phyloP scores from a whole-genome alignment of 768 basidiomycete species.

The Galerina marginata region DNA sequence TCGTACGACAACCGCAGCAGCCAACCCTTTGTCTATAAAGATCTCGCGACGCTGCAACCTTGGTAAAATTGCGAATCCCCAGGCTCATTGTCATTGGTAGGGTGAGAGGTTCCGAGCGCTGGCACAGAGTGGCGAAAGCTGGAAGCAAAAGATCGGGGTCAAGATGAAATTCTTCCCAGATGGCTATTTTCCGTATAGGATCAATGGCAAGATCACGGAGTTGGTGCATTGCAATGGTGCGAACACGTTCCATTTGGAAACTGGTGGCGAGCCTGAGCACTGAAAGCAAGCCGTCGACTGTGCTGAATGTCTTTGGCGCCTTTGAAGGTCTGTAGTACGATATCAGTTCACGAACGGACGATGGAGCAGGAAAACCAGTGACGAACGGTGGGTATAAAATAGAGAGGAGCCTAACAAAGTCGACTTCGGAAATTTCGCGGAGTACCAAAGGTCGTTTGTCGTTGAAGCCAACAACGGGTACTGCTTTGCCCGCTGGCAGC shows the following conservation, averaged over 20 bases:
- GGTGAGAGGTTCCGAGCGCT: constrained; percentile 37
- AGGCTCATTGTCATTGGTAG: constrained; percentile 38
- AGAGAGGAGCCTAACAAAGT: constrained; percentile 59
- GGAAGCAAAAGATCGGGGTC: constrained; percentile 34
- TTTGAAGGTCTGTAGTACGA: constrained; percentile 13
- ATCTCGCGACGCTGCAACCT: constrained; percentile 37
- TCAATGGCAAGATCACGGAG: constrained; percentile 35
- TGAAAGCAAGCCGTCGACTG: constrained; percentile 36
- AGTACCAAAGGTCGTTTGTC: constrained; percentile 45
- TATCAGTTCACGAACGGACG: not conserved
- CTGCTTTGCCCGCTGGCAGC: constrained; percentile 25
- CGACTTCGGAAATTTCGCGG: constrained; percentile 47
- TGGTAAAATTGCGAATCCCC: constrained; percentile 38
- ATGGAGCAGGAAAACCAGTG: constrained; percentile 1
- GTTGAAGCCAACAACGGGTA: constrained; percentile 28
- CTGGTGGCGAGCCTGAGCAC: constrained; percentile 40
- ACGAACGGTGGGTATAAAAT: constrained; percentile 58
- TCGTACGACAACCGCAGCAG: constrained; percentile 29
- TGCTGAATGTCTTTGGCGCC: constrained; percentile 24
- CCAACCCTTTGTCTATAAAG: constrained; percentile 35
- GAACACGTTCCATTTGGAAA: constrained; percentile 37
- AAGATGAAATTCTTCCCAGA: constrained; percentile 41
- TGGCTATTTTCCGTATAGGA: constrained; percentile 38
- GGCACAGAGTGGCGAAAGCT: constrained; percentile 34
- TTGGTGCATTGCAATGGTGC: constrained; percentile 31